These are phyloP conservation scores for Nakazawaea sp. DNA, from an alignment of 805 yeast species.

Conservation along the genomic window DNA sequence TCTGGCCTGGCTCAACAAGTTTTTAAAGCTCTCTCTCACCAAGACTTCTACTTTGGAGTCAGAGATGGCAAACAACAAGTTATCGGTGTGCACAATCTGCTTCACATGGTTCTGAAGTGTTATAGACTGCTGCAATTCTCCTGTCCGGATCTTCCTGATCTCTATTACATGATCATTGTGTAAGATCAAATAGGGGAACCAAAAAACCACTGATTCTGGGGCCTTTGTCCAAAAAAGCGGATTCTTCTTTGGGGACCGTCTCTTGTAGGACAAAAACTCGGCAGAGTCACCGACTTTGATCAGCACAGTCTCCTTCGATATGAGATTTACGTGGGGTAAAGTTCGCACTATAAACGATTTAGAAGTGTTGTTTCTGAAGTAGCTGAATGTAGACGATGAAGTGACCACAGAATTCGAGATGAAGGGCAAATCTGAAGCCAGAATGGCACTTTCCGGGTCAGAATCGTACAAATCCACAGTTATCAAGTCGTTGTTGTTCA, in stretches of 20 bases:
- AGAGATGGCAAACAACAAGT: constrained; percentile 22
- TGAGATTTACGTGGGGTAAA: constrained; percentile 6
- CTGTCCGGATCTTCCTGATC: constrained; percentile 29
- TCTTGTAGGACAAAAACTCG: constrained; percentile 8
- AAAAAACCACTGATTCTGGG: constrained; percentile 23
- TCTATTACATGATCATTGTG: constrained; percentile 22
- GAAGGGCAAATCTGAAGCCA: constrained; percentile 6
- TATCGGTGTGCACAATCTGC: background rate
- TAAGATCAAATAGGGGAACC: constrained; percentile 33
- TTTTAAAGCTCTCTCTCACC: constrained; percentile 20
- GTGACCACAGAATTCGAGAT: constrained; percentile 8
- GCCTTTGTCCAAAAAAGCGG: constrained; percentile 16
- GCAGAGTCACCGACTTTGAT: constrained; percentile 7
- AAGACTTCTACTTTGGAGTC: constrained; percentile 20
- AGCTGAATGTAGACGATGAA: constrained; percentile 10
- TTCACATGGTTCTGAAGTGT: constrained; percentile 14
- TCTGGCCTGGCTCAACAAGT: constrained; percentile 27
- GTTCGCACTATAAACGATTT: constrained; percentile 7
- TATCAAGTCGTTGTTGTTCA: constrained; percentile 19
- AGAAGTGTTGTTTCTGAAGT: constrained; percentile 12
- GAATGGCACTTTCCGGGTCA: constrained; percentile 5
- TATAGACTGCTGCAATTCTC: constrained; percentile 26
- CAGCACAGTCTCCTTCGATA: constrained; percentile 10
- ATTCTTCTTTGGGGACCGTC: constrained; percentile 4
- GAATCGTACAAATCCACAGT: constrained; percentile 9